Evolutionary conservation across 495 filamentous ascomycete genomes (phyloP), one percentile per base, ranked within the genome.

Genomic region (Podospora pseudoanserina): DNA sequence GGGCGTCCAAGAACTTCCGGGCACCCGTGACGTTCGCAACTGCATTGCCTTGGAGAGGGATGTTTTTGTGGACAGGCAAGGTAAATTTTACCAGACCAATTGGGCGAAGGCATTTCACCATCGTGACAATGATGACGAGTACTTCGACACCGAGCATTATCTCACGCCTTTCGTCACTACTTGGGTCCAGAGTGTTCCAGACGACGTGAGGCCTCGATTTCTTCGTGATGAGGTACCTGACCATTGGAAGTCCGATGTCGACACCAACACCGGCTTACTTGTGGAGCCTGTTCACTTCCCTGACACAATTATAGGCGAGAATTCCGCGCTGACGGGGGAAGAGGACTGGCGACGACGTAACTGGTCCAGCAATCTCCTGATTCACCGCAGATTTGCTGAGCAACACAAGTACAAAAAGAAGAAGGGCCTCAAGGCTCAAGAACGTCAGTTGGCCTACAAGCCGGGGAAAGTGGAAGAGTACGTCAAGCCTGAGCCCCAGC

Each of bases 201-300:
- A 68, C 28, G 23, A 54, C 4, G n/a, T 73, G 20, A 18, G 27
- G 19, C 68, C 64, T 2, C 20, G 64, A 7, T 74, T 78, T 27
- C 27, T 70, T 13, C 28, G 69, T 0, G n/a, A 64, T 23, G 60
- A 62, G 0, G 44, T 65, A 13, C 27, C 49, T 3, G 44, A 67
- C 3, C 76, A 80, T 19, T 75, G 70, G 55, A 49, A 56, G 1
- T 73, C 72, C 27, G 80, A 79, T 20, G 66, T 83, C 18, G 65
- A 81, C 60, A 68, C 80, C 1, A 5, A 59, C 16, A 78, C 71
- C 0, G 79, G 80, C 19, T 3, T 7, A 19, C 70, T 80, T 23
- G 30, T 79, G 30, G 32, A 64, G 5, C 78, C 78, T 0, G 34
- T 78, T 4, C 16, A 58, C 2, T 65, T 76, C 18, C 71, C 74